Conservation (phyloP, 768 basidiomycete genomes). For the Pilatotrama ljubarskyi region DNA sequence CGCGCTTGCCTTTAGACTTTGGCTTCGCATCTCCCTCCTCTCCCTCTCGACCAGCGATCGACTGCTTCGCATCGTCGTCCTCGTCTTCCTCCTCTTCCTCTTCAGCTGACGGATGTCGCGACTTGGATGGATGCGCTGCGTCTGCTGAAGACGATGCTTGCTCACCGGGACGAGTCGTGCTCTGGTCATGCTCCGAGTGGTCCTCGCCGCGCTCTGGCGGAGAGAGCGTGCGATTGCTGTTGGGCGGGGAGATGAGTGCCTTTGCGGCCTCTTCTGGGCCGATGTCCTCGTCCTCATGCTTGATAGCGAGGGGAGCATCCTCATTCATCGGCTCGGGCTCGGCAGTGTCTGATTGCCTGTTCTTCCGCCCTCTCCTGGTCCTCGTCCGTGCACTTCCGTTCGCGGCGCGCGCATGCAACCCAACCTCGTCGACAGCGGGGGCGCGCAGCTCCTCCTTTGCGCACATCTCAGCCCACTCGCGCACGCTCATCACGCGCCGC, state of each 20-base stretch:
- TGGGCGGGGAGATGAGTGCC: conserved; percentile 40
- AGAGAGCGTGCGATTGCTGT: conserved; percentile 38
- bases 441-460: conserved; percentile 69
- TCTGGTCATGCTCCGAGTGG: background rate
- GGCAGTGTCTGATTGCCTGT: conserved; percentile 42
- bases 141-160: conserved; percentile 3
- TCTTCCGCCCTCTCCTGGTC: conserved; percentile 43
- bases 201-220: conserved; percentile 19
- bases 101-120: conserved; percentile 4
- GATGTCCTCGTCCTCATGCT: conserved; percentile 49
- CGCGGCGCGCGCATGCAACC: conserved; percentile 47
- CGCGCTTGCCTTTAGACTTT: conserved; percentile 45
- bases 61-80: conserved; percentile 13
- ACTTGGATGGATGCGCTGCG: conserved; percentile 13
- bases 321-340: conserved; percentile 40
- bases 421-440: conserved; percentile 71
- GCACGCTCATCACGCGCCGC: conserved; percentile 76
- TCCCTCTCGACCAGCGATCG: conserved; percentile 15
- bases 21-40: conserved; percentile 33
- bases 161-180: no score
- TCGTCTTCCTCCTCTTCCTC: conserved; percentile 20
- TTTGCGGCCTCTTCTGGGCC: conserved; percentile 25
- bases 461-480: conserved; percentile 86
- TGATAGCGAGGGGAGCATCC: conserved; percentile 34
- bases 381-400: conserved; percentile 38